phyloP scores from a whole-genome alignment of 2,329 filamentous ascomycete species.

The Aspergillus terreus region DNA sequence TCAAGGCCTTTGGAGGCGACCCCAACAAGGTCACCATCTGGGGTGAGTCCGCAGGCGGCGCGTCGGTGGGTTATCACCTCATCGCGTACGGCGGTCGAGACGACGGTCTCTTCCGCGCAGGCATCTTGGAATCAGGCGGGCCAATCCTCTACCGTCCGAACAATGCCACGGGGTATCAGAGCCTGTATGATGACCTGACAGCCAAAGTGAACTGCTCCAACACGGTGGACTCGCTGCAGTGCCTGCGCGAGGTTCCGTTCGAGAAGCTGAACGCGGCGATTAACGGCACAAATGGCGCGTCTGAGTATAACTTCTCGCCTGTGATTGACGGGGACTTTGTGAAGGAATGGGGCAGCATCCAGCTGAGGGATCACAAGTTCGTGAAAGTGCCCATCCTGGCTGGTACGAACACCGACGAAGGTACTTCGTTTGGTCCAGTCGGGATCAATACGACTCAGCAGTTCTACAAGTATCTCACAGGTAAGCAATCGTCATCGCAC shows the following conservation, averaged over 20 bases:
- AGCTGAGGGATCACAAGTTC: conserved; percentile 57
- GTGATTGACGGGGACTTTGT: conserved; percentile 57
- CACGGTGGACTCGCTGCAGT: conserved; percentile 57
- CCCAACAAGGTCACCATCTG: conserved; percentile 42
- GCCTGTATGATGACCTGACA: conserved; percentile 62
- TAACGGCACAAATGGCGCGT: conserved; percentile 36
- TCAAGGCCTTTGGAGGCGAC: conserved; percentile 32
- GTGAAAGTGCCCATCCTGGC: conserved; percentile 61
- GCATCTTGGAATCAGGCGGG: conserved; percentile 51
- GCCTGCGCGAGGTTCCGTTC: conserved; percentile 61
- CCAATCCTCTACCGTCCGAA: conserved; percentile 44
- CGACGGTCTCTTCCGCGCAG: conserved; percentile 52
- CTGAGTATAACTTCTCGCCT: conserved; percentile 36
- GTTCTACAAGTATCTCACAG: conserved; percentile 44
- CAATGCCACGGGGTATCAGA: conserved; percentile 35
- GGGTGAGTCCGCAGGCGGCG: conserved; percentile 56
- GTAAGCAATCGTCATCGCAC: conserved; percentile 7
- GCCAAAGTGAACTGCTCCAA: conserved; percentile 56
- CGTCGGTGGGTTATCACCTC: conserved; percentile 49
- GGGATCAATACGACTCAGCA: conserved; percentile 55
- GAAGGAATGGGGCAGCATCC: conserved; percentile 48
- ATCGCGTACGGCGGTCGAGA: conserved; percentile 54
- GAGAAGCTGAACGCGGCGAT: conserved; percentile 55
- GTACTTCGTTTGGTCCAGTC: conserved; percentile 51
- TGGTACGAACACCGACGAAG: conserved; percentile 65